Conservation (phyloP, 139 green algal genomes). For the Bryopsis sp. region DNA sequence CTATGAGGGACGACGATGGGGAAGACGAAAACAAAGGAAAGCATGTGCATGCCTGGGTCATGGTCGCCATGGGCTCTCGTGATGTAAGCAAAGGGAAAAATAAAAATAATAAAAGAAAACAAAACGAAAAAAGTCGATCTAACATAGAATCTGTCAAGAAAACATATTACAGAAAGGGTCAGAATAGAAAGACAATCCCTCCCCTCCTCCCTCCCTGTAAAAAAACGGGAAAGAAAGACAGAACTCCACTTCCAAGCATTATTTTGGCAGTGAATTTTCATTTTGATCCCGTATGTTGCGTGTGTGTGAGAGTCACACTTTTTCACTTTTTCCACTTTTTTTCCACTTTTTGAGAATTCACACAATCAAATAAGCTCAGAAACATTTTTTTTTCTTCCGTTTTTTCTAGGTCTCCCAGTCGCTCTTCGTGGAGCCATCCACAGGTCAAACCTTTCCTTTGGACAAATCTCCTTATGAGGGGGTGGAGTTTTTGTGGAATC, state of each 20-base stretch:
- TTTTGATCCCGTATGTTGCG: too few relatives aligned
- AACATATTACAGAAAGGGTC: too few relatives aligned
- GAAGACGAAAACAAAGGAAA: slow-evolving; percentile 23
- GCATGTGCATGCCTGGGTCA: slow-evolving; percentile 67
- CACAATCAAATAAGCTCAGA: too few relatives aligned
- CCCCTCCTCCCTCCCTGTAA: too few relatives aligned
- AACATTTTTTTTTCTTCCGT: too few relatives aligned
- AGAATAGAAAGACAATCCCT: too few relatives aligned
- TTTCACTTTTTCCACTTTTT: too few relatives aligned
- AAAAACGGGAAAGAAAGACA: too few relatives aligned
- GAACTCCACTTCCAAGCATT: slow-evolving; percentile 1
- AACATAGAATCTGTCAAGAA: background rate
- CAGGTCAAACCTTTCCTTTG: slow-evolving; percentile 41
- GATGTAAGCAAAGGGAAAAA: slow-evolving; percentile 31
- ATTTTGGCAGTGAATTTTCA: background rate
- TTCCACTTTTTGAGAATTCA: too few relatives aligned
- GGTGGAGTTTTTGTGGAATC: slow-evolving; percentile 66
- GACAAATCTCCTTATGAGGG: slow-evolving; percentile 52
- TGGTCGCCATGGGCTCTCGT: slow-evolving; percentile 56
- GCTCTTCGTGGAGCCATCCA: slow-evolving; percentile 66
- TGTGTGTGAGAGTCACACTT: too few relatives aligned
- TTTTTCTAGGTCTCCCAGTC: slow-evolving; percentile 29
- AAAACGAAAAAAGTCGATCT: background rate
- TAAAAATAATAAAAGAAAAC: background rate
- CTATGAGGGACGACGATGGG: slow-evolving; percentile 9